Evolutionary conservation across 2,329 filamentous ascomycete genomes (phyloP).

Genomic region (Arthrobotrys conoides): DNA sequence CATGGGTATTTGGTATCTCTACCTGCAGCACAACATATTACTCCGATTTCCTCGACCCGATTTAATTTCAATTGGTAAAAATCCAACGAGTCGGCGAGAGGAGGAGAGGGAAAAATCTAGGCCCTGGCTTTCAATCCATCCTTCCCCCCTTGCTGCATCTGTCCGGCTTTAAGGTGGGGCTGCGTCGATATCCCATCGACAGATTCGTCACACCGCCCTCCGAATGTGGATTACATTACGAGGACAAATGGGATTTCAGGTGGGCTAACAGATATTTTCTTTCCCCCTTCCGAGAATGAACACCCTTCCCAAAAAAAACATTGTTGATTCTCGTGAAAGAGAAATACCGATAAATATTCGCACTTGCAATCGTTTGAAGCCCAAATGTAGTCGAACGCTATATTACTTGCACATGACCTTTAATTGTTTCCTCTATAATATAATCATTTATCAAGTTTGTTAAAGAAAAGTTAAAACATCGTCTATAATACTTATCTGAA

Average conservation of each 20-base stretch:
- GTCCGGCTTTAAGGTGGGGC: conserved; percentile 40
- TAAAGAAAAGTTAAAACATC: conserved; percentile 26
- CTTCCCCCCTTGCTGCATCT: conserved; percentile 30
- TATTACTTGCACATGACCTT: conserved; percentile 31
- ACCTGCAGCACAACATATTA: conserved; percentile 27
- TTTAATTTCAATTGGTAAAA: conserved; percentile 48
- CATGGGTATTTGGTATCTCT: conserved; percentile 2
- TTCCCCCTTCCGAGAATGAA: neutral
- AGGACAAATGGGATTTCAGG: conserved; percentile 18
- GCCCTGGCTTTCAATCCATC: conserved; percentile 33
- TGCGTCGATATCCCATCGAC: conserved; percentile 32
- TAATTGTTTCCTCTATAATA: conserved; percentile 3
- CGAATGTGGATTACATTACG: conserved; percentile 45
- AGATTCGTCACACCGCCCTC: conserved; percentile 38
- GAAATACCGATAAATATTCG: conserved; percentile 5
- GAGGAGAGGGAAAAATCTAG: conserved; percentile 34
- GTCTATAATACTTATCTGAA: conserved; percentile 28
- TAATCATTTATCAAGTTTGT: neutral
- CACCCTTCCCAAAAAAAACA: neutral
- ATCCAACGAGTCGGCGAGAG: conserved; percentile 37
- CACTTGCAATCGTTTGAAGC: neutral
- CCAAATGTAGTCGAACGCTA: neutral
- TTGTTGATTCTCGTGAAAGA: conserved; percentile 1
- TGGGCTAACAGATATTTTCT: conserved; percentile 1
- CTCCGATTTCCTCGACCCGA: conserved; percentile 38